Percentiles rank a stretch among this genome's conserved stretches.
Evolutionary conservation across 768 basidiomycete species (phyloP).

Genomic region (Trametes cinnabarina): DNA sequence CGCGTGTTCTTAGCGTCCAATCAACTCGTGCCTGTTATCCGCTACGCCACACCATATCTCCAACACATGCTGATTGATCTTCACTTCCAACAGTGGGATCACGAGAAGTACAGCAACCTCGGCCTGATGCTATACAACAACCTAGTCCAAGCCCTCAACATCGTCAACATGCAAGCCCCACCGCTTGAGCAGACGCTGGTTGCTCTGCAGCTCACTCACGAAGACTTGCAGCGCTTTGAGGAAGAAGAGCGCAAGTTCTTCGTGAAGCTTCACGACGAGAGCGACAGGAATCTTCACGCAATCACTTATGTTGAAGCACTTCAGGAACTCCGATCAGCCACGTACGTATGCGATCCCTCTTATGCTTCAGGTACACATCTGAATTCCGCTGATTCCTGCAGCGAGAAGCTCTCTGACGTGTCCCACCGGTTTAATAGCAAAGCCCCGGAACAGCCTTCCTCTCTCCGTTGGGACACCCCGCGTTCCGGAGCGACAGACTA

Average conservation of each 20-base stretch:
- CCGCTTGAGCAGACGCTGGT: conserved; percentile 17
- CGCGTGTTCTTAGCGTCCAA: conserved; percentile 21
- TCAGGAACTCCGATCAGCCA: conserved; percentile 15
- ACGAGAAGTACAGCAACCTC: conserved; percentile 35
- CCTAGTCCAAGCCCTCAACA: conserved; percentile 30
- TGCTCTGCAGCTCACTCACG: conserved; percentile 15
- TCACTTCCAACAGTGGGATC: conserved; percentile 35
- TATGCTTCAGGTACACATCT: too few species aligned
- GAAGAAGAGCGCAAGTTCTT: conserved; percentile 30
- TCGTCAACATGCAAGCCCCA: conserved; percentile 20
- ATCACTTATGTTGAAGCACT: conserved; percentile 35
- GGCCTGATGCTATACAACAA: conserved; percentile 29
- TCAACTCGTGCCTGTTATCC: conserved; percentile 25
- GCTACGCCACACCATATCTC: conserved; percentile 29
- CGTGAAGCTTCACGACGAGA: conserved; percentile 26
- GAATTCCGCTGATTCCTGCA: background rate
- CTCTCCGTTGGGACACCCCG: background rate
- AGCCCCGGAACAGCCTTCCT: background rate
- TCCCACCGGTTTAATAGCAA: background rate
- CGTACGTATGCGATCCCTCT: conserved; percentile 1
- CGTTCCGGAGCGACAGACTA: background rate
- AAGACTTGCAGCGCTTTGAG: conserved; percentile 24
- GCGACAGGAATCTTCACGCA: conserved; percentile 25
- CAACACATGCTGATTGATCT: conserved; percentile 31
- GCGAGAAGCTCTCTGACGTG: background rate